Percentiles rank a stretch among this genome's conserved stretches.
These are phyloP conservation scores for Colletotrichum cordylinicola DNA, from an alignment of 2,329 filamentous ascomycete species.

Conservation along the genomic window DNA sequence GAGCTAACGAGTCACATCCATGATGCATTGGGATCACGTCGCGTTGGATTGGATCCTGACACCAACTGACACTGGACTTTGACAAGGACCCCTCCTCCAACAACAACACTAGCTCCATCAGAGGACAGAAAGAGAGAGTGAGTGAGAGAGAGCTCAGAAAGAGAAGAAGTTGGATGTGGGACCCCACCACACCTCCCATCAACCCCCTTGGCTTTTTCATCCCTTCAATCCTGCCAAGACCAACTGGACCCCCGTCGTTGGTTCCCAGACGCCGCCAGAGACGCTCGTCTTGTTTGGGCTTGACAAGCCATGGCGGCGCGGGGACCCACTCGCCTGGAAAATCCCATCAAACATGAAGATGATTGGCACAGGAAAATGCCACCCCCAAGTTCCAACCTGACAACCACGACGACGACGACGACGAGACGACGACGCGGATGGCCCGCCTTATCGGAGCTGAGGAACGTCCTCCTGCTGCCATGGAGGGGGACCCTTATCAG, in stretches of 20 bases:
- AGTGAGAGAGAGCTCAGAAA: background rate
- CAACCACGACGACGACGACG: background rate
- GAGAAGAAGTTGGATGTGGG: background rate
- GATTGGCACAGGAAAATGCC: conserved; percentile 5
- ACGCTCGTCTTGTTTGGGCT: conserved; percentile 15
- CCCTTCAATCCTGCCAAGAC: background rate
- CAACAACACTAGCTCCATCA: background rate
- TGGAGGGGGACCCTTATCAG: conserved; percentile 10
- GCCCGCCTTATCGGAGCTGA: conserved; percentile 12
- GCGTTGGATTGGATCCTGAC: conserved; percentile 16
- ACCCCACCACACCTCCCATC: background rate
- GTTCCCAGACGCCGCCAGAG: conserved; percentile 17
- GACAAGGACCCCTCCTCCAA: background rate
- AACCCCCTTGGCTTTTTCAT: background rate
- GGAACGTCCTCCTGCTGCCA: background rate
- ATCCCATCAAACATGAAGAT: background rate
- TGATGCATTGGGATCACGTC: conserved; percentile 11
- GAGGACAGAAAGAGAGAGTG: background rate
- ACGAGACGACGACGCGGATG: background rate
- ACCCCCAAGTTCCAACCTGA: background rate
- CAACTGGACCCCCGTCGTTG: conserved; percentile 9
- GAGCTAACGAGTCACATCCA: conserved; percentile 1
- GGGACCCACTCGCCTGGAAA: background rate
- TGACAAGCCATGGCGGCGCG: conserved; percentile 17
- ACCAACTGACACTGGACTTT: background rate